These are phyloP conservation scores for Lecanicillium sp. DNA, from an alignment of 2,329 filamentous ascomycete genomes.

Conservation along the genomic window DNA sequence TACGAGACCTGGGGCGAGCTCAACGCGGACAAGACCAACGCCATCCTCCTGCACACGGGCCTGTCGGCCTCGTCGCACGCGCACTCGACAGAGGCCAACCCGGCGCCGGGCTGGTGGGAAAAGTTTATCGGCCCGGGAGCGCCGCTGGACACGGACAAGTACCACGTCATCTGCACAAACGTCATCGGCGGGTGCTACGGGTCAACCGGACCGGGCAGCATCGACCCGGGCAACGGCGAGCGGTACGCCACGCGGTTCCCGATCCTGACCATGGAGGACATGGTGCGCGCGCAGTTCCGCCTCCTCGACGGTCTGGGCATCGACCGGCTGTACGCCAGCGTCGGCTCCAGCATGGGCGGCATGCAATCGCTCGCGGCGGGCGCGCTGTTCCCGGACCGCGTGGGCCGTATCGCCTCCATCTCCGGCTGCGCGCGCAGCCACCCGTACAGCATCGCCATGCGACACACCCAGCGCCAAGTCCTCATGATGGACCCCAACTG, in stretches of 20 bases:
- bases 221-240: slow-evolving; percentile 82
- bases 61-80: slow-evolving; percentile 96
- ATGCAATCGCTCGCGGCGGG: slow-evolving; percentile 94
- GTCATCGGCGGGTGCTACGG: slow-evolving; percentile 94
- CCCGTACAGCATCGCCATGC: slow-evolving; percentile 97
- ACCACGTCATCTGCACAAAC: slow-evolving; percentile 93
- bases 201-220: slow-evolving; percentile 80
- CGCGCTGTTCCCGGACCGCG: slow-evolving; percentile 71
- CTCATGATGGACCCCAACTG: slow-evolving; percentile 99
- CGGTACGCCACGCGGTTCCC: slow-evolving; percentile 92
- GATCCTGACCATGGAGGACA: slow-evolving; percentile 91
- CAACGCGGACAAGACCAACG: slow-evolving; percentile 77
- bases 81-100: slow-evolving; percentile 79
- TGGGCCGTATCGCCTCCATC: slow-evolving; percentile 78
- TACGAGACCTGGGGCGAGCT: slow-evolving; percentile 88
- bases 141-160: slow-evolving; percentile 83
- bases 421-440: slow-evolving; percentile 91
- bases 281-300: slow-evolving; percentile 92
- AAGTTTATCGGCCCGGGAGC: slow-evolving; percentile 88
- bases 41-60: slow-evolving; percentile 86
- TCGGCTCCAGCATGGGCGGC: slow-evolving; percentile 95
- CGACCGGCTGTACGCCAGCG: slow-evolving; percentile 75
- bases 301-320: slow-evolving; percentile 76
- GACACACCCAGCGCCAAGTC: slow-evolving; percentile 93
- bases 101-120: slow-evolving; percentile 96